Conservation (phyloP, 805 yeast genomes). For the Tetrapisispora iriomotensis region DNA sequence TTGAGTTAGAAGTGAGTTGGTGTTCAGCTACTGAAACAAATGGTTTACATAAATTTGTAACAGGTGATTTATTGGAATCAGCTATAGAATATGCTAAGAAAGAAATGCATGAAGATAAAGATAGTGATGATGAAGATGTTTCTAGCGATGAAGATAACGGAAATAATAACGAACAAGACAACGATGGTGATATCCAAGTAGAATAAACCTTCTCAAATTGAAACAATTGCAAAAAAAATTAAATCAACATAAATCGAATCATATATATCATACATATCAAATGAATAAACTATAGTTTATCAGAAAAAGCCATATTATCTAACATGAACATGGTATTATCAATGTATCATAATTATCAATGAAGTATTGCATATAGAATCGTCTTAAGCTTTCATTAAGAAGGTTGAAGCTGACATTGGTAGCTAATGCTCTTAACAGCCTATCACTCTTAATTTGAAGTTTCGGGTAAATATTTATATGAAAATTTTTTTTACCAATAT, state of each 20-base stretch:
- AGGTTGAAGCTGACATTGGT: too few species aligned
- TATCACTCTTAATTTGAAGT: too few species aligned
- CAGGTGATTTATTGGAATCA: conserved; percentile 67
- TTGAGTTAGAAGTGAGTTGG: conserved; percentile 93
- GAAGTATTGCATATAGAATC: too few species aligned
- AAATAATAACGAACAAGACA: conserved; percentile 4
- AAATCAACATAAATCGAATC: not conserved
- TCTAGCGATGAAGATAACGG: conserved; percentile 5
- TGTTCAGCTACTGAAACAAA: conserved; percentile 63
- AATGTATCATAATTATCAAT: too few species aligned
- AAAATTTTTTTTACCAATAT: too few species aligned
- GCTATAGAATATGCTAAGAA: conserved; percentile 79
- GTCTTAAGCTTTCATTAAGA: too few species aligned
- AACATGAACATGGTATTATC: too few species aligned
- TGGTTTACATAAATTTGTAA: conserved; percentile 72
- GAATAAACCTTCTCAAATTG: conserved; percentile 4
- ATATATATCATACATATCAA: not conserved
- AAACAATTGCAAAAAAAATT: conserved; percentile 1
- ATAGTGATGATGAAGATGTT: conserved; percentile 16
- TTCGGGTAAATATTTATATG: too few species aligned
- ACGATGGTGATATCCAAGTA: conserved; percentile 11
- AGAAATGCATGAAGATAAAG: conserved; percentile 15
- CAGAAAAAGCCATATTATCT: too few species aligned
- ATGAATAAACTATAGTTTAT: not conserved
- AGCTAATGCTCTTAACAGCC: too few species aligned